Evolutionary conservation across 768 basidiomycete genomes (phyloP).

Genomic region (Russula brevipes): DNA sequence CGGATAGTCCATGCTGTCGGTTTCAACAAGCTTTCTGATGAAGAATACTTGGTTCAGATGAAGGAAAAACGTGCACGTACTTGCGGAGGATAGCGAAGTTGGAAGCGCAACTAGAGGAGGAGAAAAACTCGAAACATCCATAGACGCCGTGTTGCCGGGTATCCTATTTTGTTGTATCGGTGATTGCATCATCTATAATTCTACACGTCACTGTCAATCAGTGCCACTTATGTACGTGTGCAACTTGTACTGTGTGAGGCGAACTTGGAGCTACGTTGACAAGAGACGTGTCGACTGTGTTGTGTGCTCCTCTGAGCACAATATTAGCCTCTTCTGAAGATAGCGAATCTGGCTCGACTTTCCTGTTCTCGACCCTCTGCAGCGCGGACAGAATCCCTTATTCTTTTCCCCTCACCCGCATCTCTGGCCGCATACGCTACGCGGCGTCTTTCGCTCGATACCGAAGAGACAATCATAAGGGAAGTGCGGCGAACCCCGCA

Average conservation of each 20-base stretch:
- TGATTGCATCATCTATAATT: not conserved
- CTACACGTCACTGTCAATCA: not conserved
- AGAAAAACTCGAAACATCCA: slow-evolving; percentile 33
- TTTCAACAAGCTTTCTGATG: slow-evolving; percentile 57
- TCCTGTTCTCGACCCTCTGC: not conserved
- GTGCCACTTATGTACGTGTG: not conserved
- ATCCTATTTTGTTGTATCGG: not conserved
- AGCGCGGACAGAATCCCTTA: not conserved
- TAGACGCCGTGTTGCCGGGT: not conserved
- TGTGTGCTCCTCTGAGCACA: too few species aligned
- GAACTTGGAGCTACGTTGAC: too few species aligned
- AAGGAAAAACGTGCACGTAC: slow-evolving; percentile 52
- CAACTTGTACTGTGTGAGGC: too few species aligned
- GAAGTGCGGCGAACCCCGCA: not conserved
- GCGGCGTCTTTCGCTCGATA: not conserved
- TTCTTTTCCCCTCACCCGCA: not conserved
- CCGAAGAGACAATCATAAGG: not conserved
- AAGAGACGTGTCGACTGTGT: too few species aligned
- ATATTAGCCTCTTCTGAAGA: too few species aligned
- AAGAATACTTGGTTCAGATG: slow-evolving; percentile 62
- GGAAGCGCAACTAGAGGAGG: slow-evolving; percentile 37
- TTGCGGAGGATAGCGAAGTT: slow-evolving; percentile 55
- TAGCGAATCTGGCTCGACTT: not conserved
- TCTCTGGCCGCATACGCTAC: not conserved
- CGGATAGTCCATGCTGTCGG: slow-evolving; percentile 45